Evolutionary conservation across 768 basidiomycete species (phyloP).

Genomic region (Naganishia vaughanmartiniae): DNA sequence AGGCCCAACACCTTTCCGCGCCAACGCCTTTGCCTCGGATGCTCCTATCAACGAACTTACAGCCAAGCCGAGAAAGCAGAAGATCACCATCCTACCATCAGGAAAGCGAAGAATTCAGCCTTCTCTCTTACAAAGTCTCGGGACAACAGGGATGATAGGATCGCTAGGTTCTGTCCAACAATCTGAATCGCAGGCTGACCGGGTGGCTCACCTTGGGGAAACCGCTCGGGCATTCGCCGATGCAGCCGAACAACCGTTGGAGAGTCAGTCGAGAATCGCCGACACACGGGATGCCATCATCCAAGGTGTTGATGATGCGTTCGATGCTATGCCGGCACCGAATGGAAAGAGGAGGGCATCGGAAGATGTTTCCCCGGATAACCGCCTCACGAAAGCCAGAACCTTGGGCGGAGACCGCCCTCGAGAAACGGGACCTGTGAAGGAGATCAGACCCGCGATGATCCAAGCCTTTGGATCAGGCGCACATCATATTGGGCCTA

Average conservation of each 20-base stretch:
- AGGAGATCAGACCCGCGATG: slow-evolving; percentile 57
- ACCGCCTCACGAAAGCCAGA: slow-evolving; percentile 56
- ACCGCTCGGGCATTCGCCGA: slow-evolving; percentile 39
- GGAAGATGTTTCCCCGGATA: slow-evolving; percentile 32
- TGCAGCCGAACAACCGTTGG: slow-evolving; percentile 42
- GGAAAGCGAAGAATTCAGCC: slow-evolving; percentile 68
- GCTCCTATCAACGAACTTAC: slow-evolving; percentile 27
- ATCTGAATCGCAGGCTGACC: slow-evolving; percentile 9
- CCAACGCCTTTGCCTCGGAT: slow-evolving; percentile 25
- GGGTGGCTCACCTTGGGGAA: slow-evolving; percentile 14
- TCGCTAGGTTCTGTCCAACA: not conserved
- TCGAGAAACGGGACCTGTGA: slow-evolving; percentile 58
- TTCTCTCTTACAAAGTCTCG: slow-evolving; percentile 36
- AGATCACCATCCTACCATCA: slow-evolving; percentile 44
- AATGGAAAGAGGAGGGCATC: slow-evolving; percentile 21
- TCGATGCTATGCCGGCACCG: slow-evolving; percentile 26
- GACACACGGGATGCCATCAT: slow-evolving; percentile 42
- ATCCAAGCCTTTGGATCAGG: slow-evolving; percentile 4
- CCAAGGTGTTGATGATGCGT: slow-evolving; percentile 41
- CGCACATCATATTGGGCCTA: slow-evolving; percentile 37
- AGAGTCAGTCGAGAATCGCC: slow-evolving; percentile 35
- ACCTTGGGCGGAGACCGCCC: slow-evolving; percentile 71
- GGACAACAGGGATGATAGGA: slow-evolving; percentile 17
- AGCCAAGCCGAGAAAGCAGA: slow-evolving; percentile 37
- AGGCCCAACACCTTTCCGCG: not conserved